Evolutionary conservation across 805 yeast species (phyloP).

Genomic region (Geotrichum ghanense): DNA sequence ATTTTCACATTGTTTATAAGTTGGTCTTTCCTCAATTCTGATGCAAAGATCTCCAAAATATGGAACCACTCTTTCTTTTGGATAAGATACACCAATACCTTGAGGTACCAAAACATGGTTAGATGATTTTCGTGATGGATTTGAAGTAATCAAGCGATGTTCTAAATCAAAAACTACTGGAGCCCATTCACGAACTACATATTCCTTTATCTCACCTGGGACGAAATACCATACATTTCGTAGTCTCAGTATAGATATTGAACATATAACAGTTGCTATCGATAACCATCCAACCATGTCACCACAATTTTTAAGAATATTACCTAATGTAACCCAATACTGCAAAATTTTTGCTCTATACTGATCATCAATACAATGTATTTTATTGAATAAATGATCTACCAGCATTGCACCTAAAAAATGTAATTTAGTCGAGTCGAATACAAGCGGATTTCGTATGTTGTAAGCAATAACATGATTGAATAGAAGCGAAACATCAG

Average conservation of each 20-base stretch:
- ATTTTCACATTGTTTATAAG: conserved; percentile 47
- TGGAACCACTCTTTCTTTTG: conserved; percentile 73
- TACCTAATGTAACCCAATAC: conserved; percentile 81
- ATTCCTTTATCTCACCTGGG: conserved; percentile 43
- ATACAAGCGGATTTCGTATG: conserved; percentile 62
- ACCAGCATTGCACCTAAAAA: conserved; percentile 62
- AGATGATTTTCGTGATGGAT: conserved; percentile 45
- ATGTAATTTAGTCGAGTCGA: conserved; percentile 65
- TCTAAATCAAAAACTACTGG: conserved; percentile 86
- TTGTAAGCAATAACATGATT: conserved; percentile 33
- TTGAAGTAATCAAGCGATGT: conserved; percentile 52
- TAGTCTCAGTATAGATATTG: conserved; percentile 70
- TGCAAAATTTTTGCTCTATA: conserved; percentile 52
- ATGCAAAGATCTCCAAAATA: conserved; percentile 81
- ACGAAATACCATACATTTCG: conserved; percentile 66
- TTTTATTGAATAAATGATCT: conserved; percentile 48
- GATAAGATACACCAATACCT: conserved; percentile 66
- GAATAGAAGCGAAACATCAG: conserved; percentile 65
- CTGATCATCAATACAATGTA: conserved; percentile 23
- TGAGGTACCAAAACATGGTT: conserved; percentile 77
- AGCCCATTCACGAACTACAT: conserved; percentile 75
- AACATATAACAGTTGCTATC: conserved; percentile 70
- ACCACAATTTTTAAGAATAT: conserved; percentile 63
- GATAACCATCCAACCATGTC: conserved; percentile 95
- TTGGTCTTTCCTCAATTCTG: conserved; percentile 26